Evolutionary conservation across 2,329 filamentous ascomycete species (phyloP).

Genomic region (Bipolaris victoriae): DNA sequence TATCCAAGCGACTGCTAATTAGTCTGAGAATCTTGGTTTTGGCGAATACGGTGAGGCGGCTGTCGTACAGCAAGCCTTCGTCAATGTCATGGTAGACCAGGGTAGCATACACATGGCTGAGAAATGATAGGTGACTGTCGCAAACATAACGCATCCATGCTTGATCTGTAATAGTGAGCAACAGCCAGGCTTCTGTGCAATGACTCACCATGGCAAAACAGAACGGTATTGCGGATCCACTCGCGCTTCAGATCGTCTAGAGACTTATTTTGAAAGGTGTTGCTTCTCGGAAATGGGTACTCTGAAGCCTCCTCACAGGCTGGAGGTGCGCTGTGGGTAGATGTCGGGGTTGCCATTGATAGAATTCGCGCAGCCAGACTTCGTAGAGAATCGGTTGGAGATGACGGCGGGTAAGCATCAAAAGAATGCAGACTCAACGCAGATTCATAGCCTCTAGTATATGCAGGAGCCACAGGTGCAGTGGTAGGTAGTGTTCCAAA

Average conservation of each 20-base stretch:
- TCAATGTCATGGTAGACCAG: slow-evolving; percentile 42
- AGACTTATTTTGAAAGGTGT: slow-evolving; percentile 16
- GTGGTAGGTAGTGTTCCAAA: slow-evolving; percentile 22
- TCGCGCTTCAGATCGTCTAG: slow-evolving; percentile 31
- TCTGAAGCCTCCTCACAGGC: slow-evolving; percentile 27
- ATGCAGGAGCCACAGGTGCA: slow-evolving; percentile 16
- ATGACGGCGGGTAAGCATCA: slow-evolving; percentile 26
- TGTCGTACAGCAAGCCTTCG: slow-evolving; percentile 38
- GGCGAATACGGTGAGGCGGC: slow-evolving; percentile 39
- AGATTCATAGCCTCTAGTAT: slow-evolving; percentile 16
- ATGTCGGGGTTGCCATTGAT: slow-evolving; percentile 26
- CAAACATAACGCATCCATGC: slow-evolving; percentile 41
- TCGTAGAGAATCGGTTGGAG: slow-evolving; percentile 26
- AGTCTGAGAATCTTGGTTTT: slow-evolving; percentile 39
- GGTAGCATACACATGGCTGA: slow-evolving; percentile 43
- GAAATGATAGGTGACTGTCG: slow-evolving; percentile 37
- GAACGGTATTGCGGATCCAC: slow-evolving; percentile 30
- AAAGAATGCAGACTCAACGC: slow-evolving; percentile 28
- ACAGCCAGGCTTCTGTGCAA: too few species aligned
- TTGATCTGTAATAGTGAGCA: slow-evolving; percentile 23
- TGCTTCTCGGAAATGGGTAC: slow-evolving; percentile 31
- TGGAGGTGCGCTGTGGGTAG: slow-evolving; percentile 32
- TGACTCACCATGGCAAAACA: slow-evolving; percentile 32
- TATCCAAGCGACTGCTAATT: slow-evolving; percentile 35
- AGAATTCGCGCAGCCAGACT: slow-evolving; percentile 36